A percentile compares a stretch with the other conserved stretches of the same genome.
phyloP scores from a whole-genome alignment of 2,329 filamentous ascomycete genomes.

The Penicillium sp. region DNA sequence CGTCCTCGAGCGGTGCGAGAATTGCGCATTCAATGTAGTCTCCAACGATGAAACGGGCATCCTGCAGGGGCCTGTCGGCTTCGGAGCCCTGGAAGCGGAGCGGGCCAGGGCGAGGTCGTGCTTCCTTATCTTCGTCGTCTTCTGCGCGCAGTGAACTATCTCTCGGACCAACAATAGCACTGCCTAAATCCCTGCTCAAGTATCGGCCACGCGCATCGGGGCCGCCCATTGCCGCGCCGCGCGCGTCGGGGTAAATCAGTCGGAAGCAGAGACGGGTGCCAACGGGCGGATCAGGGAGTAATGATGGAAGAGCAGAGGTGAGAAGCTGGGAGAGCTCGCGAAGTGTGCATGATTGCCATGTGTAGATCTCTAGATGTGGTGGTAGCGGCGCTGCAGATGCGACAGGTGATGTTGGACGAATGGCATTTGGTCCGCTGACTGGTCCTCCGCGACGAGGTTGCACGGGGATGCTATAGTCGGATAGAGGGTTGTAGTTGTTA shows the following conservation, averaged over 20 bases:
- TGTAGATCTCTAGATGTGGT: slow-evolving; percentile 76
- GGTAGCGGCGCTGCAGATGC: slow-evolving; percentile 57
- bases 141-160: slow-evolving; percentile 29
- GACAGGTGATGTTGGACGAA: slow-evolving; percentile 50
- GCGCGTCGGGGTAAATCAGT: slow-evolving; percentile 77
- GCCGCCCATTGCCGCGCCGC: slow-evolving; percentile 39
- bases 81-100: slow-evolving; percentile 56
- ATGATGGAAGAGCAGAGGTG: slow-evolving; percentile 63
- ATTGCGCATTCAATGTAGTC: slow-evolving; percentile 86
- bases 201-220: slow-evolving; percentile 59
- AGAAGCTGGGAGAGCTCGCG: slow-evolving; percentile 78
- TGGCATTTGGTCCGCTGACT: slow-evolving; percentile 44
- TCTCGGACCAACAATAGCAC: slow-evolving; percentile 66
- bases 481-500: slow-evolving; percentile 64
- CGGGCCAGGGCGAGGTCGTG: slow-evolving; percentile 30
- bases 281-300: slow-evolving; percentile 71
- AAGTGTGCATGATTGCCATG: slow-evolving; percentile 79
- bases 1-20: slow-evolving; percentile 71
- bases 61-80: slow-evolving; percentile 70
- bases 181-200: slow-evolving; percentile 77
- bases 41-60: slow-evolving; percentile 80
- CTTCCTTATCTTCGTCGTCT: slow-evolving; percentile 41
- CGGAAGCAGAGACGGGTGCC: slow-evolving; percentile 87
- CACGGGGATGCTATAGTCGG: slow-evolving; percentile 40
- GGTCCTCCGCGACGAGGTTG: slow-evolving; percentile 26